Evolutionary conservation across 2,329 filamentous ascomycete species (phyloP), one percentile per base, ranked within the genome.

Genomic region (Hyphodiscus sp.): DNA sequence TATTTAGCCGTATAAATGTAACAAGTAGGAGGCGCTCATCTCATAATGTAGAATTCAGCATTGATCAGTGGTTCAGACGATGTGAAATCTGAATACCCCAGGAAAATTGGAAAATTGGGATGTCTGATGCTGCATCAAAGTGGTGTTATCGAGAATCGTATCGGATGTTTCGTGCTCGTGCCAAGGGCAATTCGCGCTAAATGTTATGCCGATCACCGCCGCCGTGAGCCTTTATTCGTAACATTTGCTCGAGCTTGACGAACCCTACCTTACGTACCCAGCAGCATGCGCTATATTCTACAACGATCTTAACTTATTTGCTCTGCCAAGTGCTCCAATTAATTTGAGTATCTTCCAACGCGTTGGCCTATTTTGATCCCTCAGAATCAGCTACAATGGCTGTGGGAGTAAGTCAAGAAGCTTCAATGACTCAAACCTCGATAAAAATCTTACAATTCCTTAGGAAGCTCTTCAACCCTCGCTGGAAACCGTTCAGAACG

Each of bases 391-490:
- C 38, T 52, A 61, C 51, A 52, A 67, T 67, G 64, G 58, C 54
- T 29, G 55, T 41, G 9, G 60, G 60, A 42, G 64, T 65, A 63
- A 52, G 62, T 61, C 45, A 20, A 20, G 43, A 29, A 19, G 26
- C 41, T 29, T 45, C 45, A 52, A 54, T 65, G 59, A 60, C 55
- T 64, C 59, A 51, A 49, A 41, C 18, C 20, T 41, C 33, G 38
- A 47, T 33, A 30, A 30, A 55, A 46, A 59, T 50, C 63, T 68
- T 13, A 67, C 58, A 57, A 47, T 33, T 20, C 60, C 58, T 41
- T 50, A 79, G 76, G 69, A 71, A 57, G 71, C 70, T 30, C 70
- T 83, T 58, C 76, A 82, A 67, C 84, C 84, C 49, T 81, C 83
- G 20, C 70, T 87, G 48, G 78, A 85, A 60, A 76, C 78, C 20